Evolutionary conservation across 345 rosid genomes (phyloP).

Genomic region (Pugionium dolabratum): DNA sequence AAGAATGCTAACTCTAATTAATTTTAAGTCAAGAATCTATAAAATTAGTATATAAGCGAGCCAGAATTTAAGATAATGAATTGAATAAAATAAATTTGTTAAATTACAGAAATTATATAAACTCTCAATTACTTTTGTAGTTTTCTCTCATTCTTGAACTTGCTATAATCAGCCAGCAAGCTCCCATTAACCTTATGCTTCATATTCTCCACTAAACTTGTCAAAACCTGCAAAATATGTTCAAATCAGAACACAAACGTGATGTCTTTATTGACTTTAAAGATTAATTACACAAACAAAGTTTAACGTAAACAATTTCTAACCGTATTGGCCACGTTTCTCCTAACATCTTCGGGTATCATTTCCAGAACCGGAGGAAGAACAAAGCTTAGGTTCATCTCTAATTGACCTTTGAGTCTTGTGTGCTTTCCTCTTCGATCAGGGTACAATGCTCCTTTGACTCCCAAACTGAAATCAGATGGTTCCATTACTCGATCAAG

Average conservation of each 20-base stretch:
- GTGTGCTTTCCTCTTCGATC: constrained; percentile 51
- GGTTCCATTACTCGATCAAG: constrained; percentile 61
- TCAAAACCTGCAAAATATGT: constrained; percentile 51
- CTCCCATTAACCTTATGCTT: constrained; percentile 73
- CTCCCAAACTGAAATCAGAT: constrained; percentile 59
- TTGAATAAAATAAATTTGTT: too few relatives aligned
- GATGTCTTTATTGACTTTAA: neutral
- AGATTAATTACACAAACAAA: neutral
- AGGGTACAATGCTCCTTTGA: constrained; percentile 69
- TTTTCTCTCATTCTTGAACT: constrained; percentile 57
- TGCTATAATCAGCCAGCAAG: constrained; percentile 76
- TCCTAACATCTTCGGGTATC: constrained; percentile 68
- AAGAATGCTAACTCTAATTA: too few relatives aligned
- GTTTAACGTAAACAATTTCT: constrained; percentile 25
- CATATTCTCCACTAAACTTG: constrained; percentile 71
- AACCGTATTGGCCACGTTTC: constrained; percentile 61
- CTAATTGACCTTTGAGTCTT: constrained; percentile 74
- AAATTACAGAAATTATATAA: too few relatives aligned
- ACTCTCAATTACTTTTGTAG: constrained; percentile 8
- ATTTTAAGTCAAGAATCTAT: too few relatives aligned
- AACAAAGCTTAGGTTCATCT: constrained; percentile 70
- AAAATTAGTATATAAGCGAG: too few relatives aligned
- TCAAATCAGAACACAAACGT: neutral
- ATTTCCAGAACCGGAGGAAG: constrained; percentile 74
- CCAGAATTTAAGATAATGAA: too few relatives aligned